Base-by-base conservation (phyloP, 306 rosid genomes). In the Hippophae gyantsensis region DNA sequence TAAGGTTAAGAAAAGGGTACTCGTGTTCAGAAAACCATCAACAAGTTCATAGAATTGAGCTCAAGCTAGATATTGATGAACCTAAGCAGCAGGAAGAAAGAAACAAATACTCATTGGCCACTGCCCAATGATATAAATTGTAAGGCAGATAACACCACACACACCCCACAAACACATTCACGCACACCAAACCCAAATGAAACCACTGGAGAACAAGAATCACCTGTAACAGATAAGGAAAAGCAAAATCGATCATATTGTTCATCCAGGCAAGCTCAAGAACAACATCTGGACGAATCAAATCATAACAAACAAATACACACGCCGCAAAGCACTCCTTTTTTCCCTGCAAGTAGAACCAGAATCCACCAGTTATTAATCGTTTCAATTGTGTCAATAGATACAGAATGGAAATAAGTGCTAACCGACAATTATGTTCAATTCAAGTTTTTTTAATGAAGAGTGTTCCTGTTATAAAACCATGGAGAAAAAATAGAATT, bases 321-420 rank as follows among this genome's bases (percentile, higher is more conserved):
- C 99, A 88, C 9, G 99, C 84, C 12, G 99, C 99, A 65, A 86
- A 88, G 81, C 95, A 93, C 74, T 93, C 99, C 76, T 93, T 93
- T 90, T 88, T 93, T 75, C 95, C 97, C 99, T 93, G 93, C 69
- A 80, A 67, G 9, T 56, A 10, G 63, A 67, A 57, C 8, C 56
- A 50, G 73, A 26, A 67, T 43, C 64, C 49, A 59, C 13, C 52
- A 45, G 45, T 44, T 23, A 38, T 18, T 12, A 13, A 12, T 13
- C 0, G 7, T 6, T 7, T 10, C 6, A n/a, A 49, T 23, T 13
- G 53, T 49, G 38, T 32, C 38, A 32, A 4, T 32, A 32, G 38
- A 4, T 32, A 32, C 38, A 32, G 3, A 4, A 32, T 0, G 38
- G 38, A 32, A 32, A 32, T 32, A 2, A 32, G 38, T 32, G 38